Base-by-base conservation (phyloP, 2,329 filamentous ascomycete genomes). In the Lizonia empirigonia region DNA sequence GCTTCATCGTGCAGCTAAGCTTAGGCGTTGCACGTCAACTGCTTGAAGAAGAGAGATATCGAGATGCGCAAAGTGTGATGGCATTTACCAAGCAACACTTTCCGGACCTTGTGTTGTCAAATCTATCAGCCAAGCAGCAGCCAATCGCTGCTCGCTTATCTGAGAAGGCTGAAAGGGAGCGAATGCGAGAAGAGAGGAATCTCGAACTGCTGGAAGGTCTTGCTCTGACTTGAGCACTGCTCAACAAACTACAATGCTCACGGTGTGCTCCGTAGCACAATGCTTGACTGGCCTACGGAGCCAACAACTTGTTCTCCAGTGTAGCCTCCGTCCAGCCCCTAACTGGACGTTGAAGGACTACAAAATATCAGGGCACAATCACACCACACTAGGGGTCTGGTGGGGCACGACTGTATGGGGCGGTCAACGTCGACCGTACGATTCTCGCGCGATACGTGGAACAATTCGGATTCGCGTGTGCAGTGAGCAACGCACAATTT, bases 11-110 rank as follows among this genome's bases (percentile, higher is more conserved):
- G 1, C 65, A 68, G 19, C 53, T 73, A 6, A 69, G 64, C 35
- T 27, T 72, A 10, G 68, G 60, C 12, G 60, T 66, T 18, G 69
- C 70, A 16, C 66, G 60, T 8, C 62, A 67, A 33, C 48, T 65
- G 16, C 45, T 73, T 9, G 62, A 64, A n/a, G 59, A 69, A 26
- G 57, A 70, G 35, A 59, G 56, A 15, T 66, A 61, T 26, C 41
- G 46, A 3, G 68, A 71, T 32, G 69, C 69, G 10, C 67, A 68
- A 29, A 34, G 55, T 5, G 65, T 60, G 4, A 65, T 73, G 59
- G 47, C 65, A 2, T 70, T 71, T 24, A 55, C 62, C 5, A 65
- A 67, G 44, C 47, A 64, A 10, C 60, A 70, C 38, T 72, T 71
- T 32, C 54, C 67, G 2, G 68, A 72, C 7, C 24, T 71, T n/a